Conservation (phyloP, 2,329 filamentous ascomycete species). For the Daldinia eschscholtzii region DNA sequence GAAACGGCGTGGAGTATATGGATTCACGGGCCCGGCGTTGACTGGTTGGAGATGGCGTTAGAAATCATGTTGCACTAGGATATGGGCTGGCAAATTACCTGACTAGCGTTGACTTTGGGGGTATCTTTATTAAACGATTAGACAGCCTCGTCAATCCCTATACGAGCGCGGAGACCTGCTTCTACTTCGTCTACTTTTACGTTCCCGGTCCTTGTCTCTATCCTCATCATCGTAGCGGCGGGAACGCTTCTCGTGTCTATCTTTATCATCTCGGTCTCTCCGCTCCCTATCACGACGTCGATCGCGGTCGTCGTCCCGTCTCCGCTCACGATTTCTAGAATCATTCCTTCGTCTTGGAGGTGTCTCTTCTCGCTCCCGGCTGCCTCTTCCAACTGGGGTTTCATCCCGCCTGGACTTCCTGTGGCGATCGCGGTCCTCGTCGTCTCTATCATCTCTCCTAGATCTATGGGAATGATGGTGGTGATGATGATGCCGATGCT, state of each 20-base stretch:
- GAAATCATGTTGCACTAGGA: conserved; percentile 35
- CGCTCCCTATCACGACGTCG: conserved; percentile 43
- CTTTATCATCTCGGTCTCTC: conserved; percentile 44
- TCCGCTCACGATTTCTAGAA: conserved; percentile 51
- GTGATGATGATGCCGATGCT: conserved; percentile 51
- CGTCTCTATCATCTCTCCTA: conserved; percentile 48
- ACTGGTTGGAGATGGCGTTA: conserved; percentile 25
- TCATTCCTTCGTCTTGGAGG: conserved; percentile 46
- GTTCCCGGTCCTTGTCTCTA: conserved; percentile 47
- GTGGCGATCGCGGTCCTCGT: conserved; percentile 44
- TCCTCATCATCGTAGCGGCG: conserved; percentile 43
- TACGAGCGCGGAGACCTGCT: conserved; percentile 59
- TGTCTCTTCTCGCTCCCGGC: conserved; percentile 49
- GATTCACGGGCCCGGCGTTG: conserved; percentile 27
- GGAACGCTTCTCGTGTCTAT: conserved; percentile 39
- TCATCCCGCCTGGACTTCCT: conserved; percentile 57
- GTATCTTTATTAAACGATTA: conserved; percentile 39
- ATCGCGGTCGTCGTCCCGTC: conserved; percentile 50
- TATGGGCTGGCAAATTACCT: conserved; percentile 37
- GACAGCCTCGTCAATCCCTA: conserved; percentile 41
- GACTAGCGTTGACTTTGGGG: conserved; percentile 37
- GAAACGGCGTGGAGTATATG: conserved; percentile 38
- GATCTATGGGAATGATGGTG: conserved; percentile 57
- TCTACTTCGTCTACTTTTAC: conserved; percentile 54
- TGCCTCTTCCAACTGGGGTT: conserved; percentile 38